Evolutionary conservation across 2,329 filamentous ascomycete species (phyloP).

Genomic region (Calonectria multiphialidica): DNA sequence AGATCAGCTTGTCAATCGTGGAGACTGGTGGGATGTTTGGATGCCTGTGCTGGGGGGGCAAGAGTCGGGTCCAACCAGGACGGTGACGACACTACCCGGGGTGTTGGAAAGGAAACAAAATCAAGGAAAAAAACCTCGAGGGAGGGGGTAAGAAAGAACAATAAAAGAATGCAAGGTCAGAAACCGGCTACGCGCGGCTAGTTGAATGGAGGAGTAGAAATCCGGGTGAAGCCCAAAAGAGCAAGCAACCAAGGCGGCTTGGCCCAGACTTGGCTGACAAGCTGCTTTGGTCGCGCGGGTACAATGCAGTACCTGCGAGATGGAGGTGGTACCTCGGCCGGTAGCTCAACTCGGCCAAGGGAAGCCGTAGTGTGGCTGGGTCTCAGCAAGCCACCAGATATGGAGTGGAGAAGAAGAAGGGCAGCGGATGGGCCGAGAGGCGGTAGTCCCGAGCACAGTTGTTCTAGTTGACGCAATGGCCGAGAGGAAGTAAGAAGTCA

Average conservation of each 20-base stretch:
- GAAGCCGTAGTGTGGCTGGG: conserved; percentile 22
- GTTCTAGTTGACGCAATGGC: conserved; percentile 5
- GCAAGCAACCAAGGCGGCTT: conserved; percentile 11
- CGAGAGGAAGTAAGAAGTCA: conserved; percentile 4
- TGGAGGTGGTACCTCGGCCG: conserved; percentile 14
- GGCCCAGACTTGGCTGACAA: conserved; percentile 7
- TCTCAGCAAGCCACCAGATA: conserved; percentile 20
- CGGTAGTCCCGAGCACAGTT: conserved; percentile 1
- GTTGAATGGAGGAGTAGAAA: conserved; percentile 24
- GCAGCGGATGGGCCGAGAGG: conserved; percentile 21
- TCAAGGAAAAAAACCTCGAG: conserved; percentile 25
- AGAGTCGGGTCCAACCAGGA: conserved; percentile 26
- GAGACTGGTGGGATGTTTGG: conserved; percentile 11
- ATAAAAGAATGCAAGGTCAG: conserved; percentile 30
- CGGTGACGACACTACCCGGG: conserved; percentile 25
- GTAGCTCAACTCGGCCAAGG: neutral
- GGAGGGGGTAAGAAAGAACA: conserved; percentile 34
- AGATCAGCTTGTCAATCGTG: conserved; percentile 14
- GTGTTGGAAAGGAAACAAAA: conserved; percentile 22
- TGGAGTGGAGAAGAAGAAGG: conserved; percentile 13
- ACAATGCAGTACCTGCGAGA: conserved; percentile 6
- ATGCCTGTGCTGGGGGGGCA: conserved; percentile 5
- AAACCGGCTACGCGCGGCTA: conserved; percentile 29
- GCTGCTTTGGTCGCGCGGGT: conserved; percentile 1
- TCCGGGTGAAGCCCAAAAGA: conserved; percentile 4